phyloP scores from a whole-genome alignment of 306 rosid species.

The Glycine latifolia region DNA sequence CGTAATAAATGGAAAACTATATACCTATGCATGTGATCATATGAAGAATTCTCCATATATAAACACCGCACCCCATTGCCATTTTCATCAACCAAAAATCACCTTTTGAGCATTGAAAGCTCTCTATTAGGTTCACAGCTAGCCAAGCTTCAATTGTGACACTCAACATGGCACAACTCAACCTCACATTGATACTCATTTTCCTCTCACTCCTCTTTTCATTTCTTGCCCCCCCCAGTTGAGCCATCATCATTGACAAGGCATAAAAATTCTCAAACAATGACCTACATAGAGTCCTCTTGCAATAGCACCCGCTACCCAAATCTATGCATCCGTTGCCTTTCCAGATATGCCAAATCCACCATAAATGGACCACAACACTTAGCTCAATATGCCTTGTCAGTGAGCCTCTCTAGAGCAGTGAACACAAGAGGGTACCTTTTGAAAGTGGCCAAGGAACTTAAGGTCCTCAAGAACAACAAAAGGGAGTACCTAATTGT shows the following conservation, averaged over 20 bases:
- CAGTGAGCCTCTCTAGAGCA: constrained; percentile 63
- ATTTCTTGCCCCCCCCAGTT: constrained; percentile 14
- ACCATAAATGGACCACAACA: constrained; percentile 51
- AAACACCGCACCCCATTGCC: constrained; percentile 24
- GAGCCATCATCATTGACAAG: constrained; percentile 41
- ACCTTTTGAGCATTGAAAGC: neutral
- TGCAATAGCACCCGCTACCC: constrained; percentile 61
- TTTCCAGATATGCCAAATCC: constrained; percentile 42
- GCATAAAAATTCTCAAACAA: constrained; percentile 24
- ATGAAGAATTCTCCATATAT: constrained; percentile 45
- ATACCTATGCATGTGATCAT: constrained; percentile 36
- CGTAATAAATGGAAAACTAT: neutral
- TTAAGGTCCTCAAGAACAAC: constrained; percentile 39
- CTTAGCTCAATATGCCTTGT: constrained; percentile 58
- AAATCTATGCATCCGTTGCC: constrained; percentile 53
- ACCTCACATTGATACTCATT: constrained; percentile 35
- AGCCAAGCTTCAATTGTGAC: neutral
- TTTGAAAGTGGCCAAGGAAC: constrained; percentile 47
- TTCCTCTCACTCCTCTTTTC: constrained; percentile 44
- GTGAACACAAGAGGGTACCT: constrained; percentile 52
- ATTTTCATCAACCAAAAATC: constrained; percentile 35
- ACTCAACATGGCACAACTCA: constrained; percentile 51
- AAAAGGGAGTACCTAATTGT: constrained; percentile 48
- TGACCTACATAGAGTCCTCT: constrained; percentile 52
- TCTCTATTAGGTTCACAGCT: neutral